phyloP scores from a whole-genome alignment of 1,284 basidiomycete species.

The Puccinia novopanici region DNA sequence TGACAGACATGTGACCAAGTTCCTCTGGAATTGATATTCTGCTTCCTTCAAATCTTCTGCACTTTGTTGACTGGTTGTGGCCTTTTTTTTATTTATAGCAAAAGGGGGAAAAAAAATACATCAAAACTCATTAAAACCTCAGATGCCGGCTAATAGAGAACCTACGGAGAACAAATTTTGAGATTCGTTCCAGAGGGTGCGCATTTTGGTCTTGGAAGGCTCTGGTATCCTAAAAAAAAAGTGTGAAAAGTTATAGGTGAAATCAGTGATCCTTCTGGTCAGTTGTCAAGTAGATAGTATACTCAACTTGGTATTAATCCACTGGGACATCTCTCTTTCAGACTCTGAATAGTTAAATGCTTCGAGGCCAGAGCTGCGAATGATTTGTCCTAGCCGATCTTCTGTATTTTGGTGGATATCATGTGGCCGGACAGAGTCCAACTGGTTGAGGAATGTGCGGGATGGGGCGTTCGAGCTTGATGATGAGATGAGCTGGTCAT shows the following conservation, averaged over 20 bases:
- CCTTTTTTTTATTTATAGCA: neutral
- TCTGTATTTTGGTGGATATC: neutral
- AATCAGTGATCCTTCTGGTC: neutral
- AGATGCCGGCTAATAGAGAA: neutral
- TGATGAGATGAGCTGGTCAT: neutral
- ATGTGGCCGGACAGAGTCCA: neutral
- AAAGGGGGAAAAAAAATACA: neutral
- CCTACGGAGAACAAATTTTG: constrained; percentile 30
- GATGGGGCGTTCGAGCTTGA: neutral
- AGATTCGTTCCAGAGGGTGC: constrained; percentile 20
- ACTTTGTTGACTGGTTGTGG: neutral
- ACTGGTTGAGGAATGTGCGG: neutral
- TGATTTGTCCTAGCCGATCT: constrained; percentile 30
- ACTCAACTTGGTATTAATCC: constrained; percentile 32
- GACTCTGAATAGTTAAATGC: constrained; percentile 22
- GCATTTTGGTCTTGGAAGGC: constrained; percentile 35
- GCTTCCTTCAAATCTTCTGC: constrained; percentile 8
- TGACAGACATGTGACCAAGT: constrained; percentile 92
- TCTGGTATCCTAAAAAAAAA: neutral
- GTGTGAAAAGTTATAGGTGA: neutral
- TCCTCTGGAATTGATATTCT: constrained; percentile 92
- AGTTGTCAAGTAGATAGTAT: neutral
- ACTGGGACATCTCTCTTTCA: neutral
- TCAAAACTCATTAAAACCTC: neutral
- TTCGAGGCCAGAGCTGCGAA: constrained; percentile 34